Conservation (phyloP, 176 grass and related monocot genomes). For the Alopecurus myosuroides region DNA sequence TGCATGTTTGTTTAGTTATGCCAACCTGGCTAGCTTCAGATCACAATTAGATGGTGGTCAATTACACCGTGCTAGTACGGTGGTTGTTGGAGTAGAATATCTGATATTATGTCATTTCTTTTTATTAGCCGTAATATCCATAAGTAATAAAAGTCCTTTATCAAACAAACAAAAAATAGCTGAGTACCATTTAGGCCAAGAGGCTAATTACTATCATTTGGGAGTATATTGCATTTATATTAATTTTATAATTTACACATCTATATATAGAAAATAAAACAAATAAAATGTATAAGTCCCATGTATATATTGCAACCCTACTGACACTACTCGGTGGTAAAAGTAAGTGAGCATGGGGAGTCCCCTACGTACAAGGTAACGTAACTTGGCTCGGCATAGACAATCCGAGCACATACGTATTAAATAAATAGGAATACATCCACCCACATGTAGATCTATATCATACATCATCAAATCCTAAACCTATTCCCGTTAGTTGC, state of each 20-base stretch:
- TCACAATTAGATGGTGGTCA: no score
- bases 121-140: not conserved
- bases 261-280: no score
- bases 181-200: no score
- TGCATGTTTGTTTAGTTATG: not conserved
- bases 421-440: no score
- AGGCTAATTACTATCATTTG: no score
- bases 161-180: no score
- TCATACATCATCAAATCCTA: not conserved
- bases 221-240: not conserved
- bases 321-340: not conserved
- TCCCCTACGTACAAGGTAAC: no score
- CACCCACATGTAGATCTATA: no score
- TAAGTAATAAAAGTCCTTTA: no score
- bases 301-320: not conserved
- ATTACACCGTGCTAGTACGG: no score
- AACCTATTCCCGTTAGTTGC: not conserved
- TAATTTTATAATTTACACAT: not conserved
- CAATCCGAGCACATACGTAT: not conserved
- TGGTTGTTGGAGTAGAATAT: not conserved
- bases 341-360: not conserved
- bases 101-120: not conserved
- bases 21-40: not conserved
- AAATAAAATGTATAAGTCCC: no score
- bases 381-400: not conserved